Percentiles rank a stretch among this genome's conserved stretches.
These are phyloP conservation scores for Phoma sp. DNA, from an alignment of 2,329 filamentous ascomycete species.

Conservation along the genomic window DNA sequence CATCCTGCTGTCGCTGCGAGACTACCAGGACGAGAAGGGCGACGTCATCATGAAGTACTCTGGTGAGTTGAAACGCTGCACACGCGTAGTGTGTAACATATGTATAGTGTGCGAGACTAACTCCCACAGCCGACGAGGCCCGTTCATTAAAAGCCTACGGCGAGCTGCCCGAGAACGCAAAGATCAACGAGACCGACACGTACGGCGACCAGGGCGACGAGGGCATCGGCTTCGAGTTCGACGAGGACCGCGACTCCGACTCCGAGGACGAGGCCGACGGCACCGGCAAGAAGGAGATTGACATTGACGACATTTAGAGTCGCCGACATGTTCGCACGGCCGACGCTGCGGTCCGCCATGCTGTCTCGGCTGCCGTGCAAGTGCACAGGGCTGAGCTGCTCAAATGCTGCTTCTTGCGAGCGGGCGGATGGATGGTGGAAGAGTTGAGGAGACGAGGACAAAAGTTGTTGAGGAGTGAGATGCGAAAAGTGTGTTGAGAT, in stretches of 20 bases:
- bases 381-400: slow-evolving; percentile 37
- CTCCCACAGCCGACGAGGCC: slow-evolving; percentile 85
- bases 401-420: slow-evolving; percentile 51
- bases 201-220: slow-evolving; percentile 91
- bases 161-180: slow-evolving; percentile 94
- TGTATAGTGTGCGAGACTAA: slow-evolving; percentile 63
- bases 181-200: slow-evolving; percentile 99
- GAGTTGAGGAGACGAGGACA: slow-evolving; percentile 1
- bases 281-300: slow-evolving; percentile 79
- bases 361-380: slow-evolving; percentile 39
- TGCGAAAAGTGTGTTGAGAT: no score
- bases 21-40: slow-evolving; percentile 94
- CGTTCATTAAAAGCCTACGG: slow-evolving; percentile 95
- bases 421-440: slow-evolving; percentile 44
- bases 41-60: slow-evolving; percentile 93
- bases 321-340: neutral
- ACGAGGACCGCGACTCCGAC: slow-evolving; percentile 79
- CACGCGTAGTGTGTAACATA: no score
- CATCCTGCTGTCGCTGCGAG: slow-evolving; percentile 71
- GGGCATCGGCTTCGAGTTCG: slow-evolving; percentile 97
- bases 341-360: slow-evolving; percentile 44
- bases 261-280: slow-evolving; percentile 58
- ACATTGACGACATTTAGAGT: slow-evolving; percentile 88
- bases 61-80: slow-evolving; percentile 27
- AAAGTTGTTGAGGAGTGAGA: no score